phyloP scores from a whole-genome alignment of 768 basidiomycete species.

The Leucogyrophana mollusca region DNA sequence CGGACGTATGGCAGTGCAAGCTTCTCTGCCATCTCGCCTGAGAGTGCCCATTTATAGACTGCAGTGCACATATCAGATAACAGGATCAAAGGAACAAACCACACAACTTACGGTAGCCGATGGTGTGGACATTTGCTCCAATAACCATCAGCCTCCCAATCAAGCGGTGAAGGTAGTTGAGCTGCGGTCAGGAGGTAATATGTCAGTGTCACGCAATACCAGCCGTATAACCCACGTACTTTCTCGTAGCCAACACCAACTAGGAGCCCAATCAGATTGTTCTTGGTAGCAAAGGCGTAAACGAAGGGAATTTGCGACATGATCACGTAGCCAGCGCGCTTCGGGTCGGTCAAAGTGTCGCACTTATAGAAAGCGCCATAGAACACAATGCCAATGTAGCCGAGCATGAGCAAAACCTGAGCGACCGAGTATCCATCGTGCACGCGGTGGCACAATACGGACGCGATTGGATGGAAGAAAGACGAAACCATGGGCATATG shows the following conservation, averaged over 20 bases:
- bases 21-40: constrained; percentile 13
- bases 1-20: constrained; percentile 14
- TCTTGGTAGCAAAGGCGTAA: constrained; percentile 47
- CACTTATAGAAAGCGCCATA: constrained; percentile 34
- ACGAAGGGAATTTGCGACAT: constrained; percentile 47
- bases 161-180: constrained; percentile 58
- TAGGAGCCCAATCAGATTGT: constrained; percentile 39
- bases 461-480: constrained; percentile 30
- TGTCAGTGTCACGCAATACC: not conserved
- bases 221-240: constrained; percentile 25
- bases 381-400: constrained; percentile 35
- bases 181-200: constrained; percentile 20
- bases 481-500: constrained; percentile 32
- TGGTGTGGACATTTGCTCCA: constrained; percentile 39
- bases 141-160: constrained; percentile 42
- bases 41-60: constrained; percentile 30
- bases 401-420: constrained; percentile 31
- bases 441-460: constrained; percentile 31
- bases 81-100: not conserved
- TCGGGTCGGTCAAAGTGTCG: constrained; percentile 32
- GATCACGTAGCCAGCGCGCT: constrained; percentile 34
- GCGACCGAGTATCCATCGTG: constrained; percentile 36
- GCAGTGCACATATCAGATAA: not conserved
- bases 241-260: constrained; percentile 48
- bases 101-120: constrained; percentile 37